Base-by-base conservation (phyloP, 2,329 filamentous ascomycete genomes). In the Verticillium zaregamsianum region DNA sequence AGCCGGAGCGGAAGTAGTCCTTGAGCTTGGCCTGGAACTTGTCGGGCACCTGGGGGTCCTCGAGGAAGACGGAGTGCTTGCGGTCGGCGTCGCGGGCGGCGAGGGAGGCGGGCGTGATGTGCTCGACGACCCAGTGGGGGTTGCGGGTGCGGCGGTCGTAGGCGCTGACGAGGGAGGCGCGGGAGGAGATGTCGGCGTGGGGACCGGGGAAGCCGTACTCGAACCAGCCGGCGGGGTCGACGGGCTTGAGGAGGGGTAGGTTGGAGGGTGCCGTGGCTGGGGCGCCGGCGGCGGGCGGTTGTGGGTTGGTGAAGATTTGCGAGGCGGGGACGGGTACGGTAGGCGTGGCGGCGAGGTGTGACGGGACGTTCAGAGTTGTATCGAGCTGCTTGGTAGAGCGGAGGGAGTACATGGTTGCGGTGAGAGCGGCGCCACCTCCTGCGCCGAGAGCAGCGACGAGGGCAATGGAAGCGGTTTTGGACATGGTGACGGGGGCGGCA, bases 1-100 rank as follows among this genome's bases (percentile, higher is more conserved):
- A 99, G 70, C 95, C 95, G 45, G 89, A 93, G 67, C 94, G 91
- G 81, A 89, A 93, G 81, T 99, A 99, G 81, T 99, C 95, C 75
- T 92, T 90, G 62, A 99, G 83, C 75, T 89, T 90, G 62, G 91
- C 95, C 66, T 93, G 90, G 82, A 97, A 99, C 77, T 90, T 89
- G 59, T 90, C 83, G 0, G 95, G 95, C 60, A 99, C 89, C 28
- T 77, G 76, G 3, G 82, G 74, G 76, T 99, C 95, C 77, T 99
- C 94, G 67, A 88, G 76, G 75, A 99, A 99, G 64, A 79, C 78
- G 74, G 88, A 93, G 82, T 94, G 82, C 75, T 92, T 91, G 71
- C 95, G 89, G 79, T 98, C 93, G 68, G 86, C 95, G 64, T 90
- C 87, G 65, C 87, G 87, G 59, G 82, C 74, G 3, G 89, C 83